Percentiles rank a stretch among this genome's conserved stretches.
Conservation (phyloP, 2,329 filamentous ascomycete genomes). For the Cercospora citrullina region DNA sequence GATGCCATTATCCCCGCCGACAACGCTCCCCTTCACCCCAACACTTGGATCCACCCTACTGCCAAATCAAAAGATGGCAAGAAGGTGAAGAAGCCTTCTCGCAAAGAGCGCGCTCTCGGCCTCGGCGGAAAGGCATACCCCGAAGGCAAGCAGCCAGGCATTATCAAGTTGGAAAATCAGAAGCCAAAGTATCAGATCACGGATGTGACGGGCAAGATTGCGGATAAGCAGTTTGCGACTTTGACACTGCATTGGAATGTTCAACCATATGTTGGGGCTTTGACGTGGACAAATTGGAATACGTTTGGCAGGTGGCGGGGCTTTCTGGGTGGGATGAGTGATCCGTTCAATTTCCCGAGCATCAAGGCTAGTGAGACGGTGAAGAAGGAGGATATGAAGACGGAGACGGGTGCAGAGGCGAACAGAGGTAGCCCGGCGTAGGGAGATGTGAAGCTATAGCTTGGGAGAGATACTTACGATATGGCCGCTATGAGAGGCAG, state of each 20-base stretch:
- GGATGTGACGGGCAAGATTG: slow-evolving; percentile 77
- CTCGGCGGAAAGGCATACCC: slow-evolving; percentile 35
- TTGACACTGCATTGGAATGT: slow-evolving; percentile 92
- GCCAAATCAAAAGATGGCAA: slow-evolving; percentile 20
- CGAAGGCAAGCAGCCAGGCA: slow-evolving; percentile 55
- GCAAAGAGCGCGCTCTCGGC: slow-evolving; percentile 20
- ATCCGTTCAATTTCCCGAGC: slow-evolving; percentile 63
- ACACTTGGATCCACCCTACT: slow-evolving; percentile 56
- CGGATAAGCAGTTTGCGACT: slow-evolving; percentile 69
- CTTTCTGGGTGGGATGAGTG: slow-evolving; percentile 64
- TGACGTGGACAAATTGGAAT: slow-evolving; percentile 69
- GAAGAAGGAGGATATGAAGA: slow-evolving; percentile 50
- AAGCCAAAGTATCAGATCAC: slow-evolving; percentile 97
- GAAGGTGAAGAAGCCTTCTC: slow-evolving; percentile 25
- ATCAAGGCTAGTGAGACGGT: slow-evolving; percentile 59
- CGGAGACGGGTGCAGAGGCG: slow-evolving; percentile 52
- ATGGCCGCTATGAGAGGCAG: neutral
- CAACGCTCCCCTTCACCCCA: slow-evolving; percentile 56
- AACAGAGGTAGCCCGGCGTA: slow-evolving; percentile 47
- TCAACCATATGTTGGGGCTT: slow-evolving; percentile 89
- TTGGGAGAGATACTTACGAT: neutral
- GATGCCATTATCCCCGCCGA: slow-evolving; percentile 85
- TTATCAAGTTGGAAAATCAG: slow-evolving; percentile 77
- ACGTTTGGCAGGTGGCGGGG: slow-evolving; percentile 62
- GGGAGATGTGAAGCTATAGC: neutral